Evolutionary conservation across 768 basidiomycete species (phyloP), one percentile per base, ranked within the genome.

Genomic region (Psilocybe azurescens): DNA sequence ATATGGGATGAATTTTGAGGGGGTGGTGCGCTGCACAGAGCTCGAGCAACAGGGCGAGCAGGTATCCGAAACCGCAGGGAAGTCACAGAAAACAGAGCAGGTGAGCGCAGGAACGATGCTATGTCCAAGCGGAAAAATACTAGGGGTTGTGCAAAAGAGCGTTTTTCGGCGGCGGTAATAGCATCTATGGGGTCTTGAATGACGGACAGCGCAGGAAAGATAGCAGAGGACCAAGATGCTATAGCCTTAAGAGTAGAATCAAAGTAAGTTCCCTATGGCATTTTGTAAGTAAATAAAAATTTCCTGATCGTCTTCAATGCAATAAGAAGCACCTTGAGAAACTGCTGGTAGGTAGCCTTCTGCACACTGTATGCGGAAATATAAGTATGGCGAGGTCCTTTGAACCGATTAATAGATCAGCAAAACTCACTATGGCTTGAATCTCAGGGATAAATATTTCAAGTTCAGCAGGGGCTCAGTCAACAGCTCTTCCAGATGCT

Each of bases 61-160:
- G 94, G 95, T 24, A 96, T 81, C 36, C 91, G 86, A 32, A 96
- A 74, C 16, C 90, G 83, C 20, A 97, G 73, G 59, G 84, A 79
- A 3, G 75, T 83, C 49, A 90, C 76, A 10, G 82, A 74, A 0
- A 87, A 85, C 53, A 93, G 73, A 2, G 71, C 70, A 0, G 81
- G 75, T 7, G 81, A 80, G 51, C 73, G 77, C 3, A 82, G 61
- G 54, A 96, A 74, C 8, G 67, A 61, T 3, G 79, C 69, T 28
- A 85, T 61, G 38, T 89, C 84, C 58, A 97, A 78, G 46, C 82
- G 83, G 72, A 91, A 91, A 76, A 95, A 94, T 2, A 94, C 92
- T 64, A 97, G 82, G 1, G 95, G 95, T 69, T 97, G 95, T 1
- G 95, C 95, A 63, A 91, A 90, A 38, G 76, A 67, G 47, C 71